Conservation (phyloP, 768 basidiomycete genomes). For the Naganishia onofrii region DNA sequence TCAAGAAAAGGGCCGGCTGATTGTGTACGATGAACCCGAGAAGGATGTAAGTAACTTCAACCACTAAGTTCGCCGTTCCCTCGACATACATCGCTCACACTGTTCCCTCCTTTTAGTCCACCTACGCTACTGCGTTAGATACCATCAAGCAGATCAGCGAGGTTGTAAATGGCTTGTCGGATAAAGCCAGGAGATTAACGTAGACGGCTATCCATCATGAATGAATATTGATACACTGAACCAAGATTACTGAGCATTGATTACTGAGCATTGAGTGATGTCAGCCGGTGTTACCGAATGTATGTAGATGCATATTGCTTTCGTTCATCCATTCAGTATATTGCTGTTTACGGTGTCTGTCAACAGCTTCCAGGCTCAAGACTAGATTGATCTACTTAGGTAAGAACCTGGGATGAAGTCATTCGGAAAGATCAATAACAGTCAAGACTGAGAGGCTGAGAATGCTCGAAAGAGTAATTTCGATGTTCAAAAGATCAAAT, state of each 20-base stretch:
- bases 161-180: slow-evolving; percentile 90
- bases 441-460: not conserved
- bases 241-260: not conserved
- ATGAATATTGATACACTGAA: not conserved
- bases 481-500: slow-evolving; percentile 21
- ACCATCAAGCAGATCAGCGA: slow-evolving; percentile 86
- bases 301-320: no score
- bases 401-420: not conserved
- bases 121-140: slow-evolving; percentile 82
- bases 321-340: no score
- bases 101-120: slow-evolving; percentile 59
- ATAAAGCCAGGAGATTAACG: slow-evolving; percentile 59
- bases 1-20: slow-evolving; percentile 84
- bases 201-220: not conserved
- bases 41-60: slow-evolving; percentile 66
- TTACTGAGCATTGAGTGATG: not conserved
- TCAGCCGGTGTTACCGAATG: not conserved
- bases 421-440: not conserved
- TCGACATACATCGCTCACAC: not conserved
- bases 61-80: not conserved
- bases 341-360: no score
- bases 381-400: no score
- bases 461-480: not conserved
- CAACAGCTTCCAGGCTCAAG: no score
- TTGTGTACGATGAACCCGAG: slow-evolving; percentile 84